Evolutionary conservation across 1,284 basidiomycete species (phyloP).

Genomic region (Amylostereum areolatum): DNA sequence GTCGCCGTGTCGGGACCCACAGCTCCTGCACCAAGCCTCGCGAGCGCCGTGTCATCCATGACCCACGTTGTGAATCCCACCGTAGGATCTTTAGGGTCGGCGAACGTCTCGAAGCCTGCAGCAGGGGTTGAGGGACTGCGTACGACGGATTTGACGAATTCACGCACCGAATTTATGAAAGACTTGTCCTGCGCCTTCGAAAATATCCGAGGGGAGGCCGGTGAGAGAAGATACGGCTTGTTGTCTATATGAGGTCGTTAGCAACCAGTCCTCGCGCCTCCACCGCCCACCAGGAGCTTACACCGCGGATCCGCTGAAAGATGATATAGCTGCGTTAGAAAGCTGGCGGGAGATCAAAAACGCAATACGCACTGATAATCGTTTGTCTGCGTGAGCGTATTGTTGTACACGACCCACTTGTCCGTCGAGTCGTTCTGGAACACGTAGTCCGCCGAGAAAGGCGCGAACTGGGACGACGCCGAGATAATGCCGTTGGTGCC

Average conservation of each 20-base stretch:
- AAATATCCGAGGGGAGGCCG: constrained; percentile 43
- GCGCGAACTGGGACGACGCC: constrained; percentile 60
- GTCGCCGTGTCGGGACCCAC: constrained; percentile 36
- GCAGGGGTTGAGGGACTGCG: not conserved
- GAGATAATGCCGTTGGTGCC: constrained; percentile 51
- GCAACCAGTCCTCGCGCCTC: not conserved
- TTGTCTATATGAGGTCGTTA: constrained; percentile 28
- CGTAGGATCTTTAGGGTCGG: constrained; percentile 44
- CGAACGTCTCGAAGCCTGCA: constrained; percentile 65
- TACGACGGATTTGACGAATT: not conserved
- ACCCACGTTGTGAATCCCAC: constrained; percentile 67
- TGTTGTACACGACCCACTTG: constrained; percentile 39
- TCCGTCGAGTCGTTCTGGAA: constrained; percentile 37
- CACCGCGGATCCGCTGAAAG: constrained; percentile 24
- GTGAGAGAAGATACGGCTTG: constrained; percentile 53
- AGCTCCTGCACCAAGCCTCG: constrained; percentile 48
- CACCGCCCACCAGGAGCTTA: constrained; percentile 9
- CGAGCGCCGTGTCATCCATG: constrained; percentile 44
- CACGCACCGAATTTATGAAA: constrained; percentile 41
- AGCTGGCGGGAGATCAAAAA: not conserved
- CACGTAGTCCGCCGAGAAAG: constrained; percentile 53
- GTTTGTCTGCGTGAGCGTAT: constrained; percentile 21
- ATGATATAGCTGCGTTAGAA: not conserved
- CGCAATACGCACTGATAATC: constrained; percentile 21
- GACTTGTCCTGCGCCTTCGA: constrained; percentile 44